A percentile compares a stretch with the other conserved stretches of the same genome.
These are phyloP conservation scores for Colletotrichum noveboracense DNA, from an alignment of 2,329 filamentous ascomycete genomes.

Conservation along the genomic window DNA sequence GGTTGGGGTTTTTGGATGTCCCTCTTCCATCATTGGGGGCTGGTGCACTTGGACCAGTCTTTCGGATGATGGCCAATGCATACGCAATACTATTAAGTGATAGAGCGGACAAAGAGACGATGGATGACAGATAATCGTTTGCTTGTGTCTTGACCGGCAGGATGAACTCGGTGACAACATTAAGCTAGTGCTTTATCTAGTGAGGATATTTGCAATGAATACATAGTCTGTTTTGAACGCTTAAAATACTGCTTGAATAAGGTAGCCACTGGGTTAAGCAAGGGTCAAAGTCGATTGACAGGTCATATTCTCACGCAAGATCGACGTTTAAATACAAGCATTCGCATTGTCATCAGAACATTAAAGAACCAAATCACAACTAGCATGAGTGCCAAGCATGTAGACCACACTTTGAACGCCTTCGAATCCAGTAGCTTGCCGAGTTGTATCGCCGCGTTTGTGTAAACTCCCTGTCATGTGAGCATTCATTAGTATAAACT, in stretches of 20 bases:
- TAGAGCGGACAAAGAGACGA: fast-evolving
- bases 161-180: background rate
- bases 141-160: background rate
- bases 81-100: background rate
- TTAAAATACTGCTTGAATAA: background rate
- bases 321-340: background rate
- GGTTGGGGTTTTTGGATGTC: background rate
- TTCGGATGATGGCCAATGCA: background rate
- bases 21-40: background rate
- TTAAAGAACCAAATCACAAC: slow-evolving; percentile 33
- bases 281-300: background rate
- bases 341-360: background rate
- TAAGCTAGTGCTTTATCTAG: fast-evolving
- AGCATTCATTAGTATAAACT: background rate
- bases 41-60: background rate
- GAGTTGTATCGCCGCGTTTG: slow-evolving; percentile 40
- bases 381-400: slow-evolving; percentile 36
- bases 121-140: fast-evolving
- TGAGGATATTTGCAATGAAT: background rate
- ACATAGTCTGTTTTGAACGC: background rate
- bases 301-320: background rate
- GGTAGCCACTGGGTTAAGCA: fast-evolving
- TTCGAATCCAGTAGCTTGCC: slow-evolving; percentile 40
- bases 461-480: slow-evolving; percentile 38
- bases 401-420: slow-evolving; percentile 42